A percentile compares a stretch with the other conserved stretches of the same genome.
phyloP scores from a whole-genome alignment of 306 rosid genomes.

The Bauhinia variegata region DNA sequence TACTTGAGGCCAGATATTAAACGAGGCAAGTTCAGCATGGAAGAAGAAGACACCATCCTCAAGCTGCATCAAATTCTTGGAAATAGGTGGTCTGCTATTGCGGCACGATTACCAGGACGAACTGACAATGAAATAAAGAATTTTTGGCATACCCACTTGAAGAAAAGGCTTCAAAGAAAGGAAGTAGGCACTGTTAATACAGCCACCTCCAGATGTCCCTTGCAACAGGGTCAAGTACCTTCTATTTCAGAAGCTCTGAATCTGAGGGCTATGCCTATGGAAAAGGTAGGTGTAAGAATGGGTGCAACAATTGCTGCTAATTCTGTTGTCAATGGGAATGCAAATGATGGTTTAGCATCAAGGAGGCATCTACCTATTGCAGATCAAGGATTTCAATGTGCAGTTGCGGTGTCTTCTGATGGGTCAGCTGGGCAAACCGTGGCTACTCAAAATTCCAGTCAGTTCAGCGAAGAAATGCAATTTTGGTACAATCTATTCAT shows the following conservation, averaged over 20 bases:
- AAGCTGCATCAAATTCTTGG: constrained; percentile 73
- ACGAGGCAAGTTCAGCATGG: constrained; percentile 81
- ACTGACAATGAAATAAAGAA: constrained; percentile 94
- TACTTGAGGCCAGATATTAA: constrained; percentile 87
- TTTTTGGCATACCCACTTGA: constrained; percentile 93
- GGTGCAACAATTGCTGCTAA: constrained; percentile 22
- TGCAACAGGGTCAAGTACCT: constrained; percentile 29
- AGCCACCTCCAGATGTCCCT: neutral
- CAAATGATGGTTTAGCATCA: constrained; percentile 27
- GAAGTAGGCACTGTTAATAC: constrained; percentile 14
- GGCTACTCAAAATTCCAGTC: constrained; percentile 26
- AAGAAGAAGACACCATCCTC: constrained; percentile 78
- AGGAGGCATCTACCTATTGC: constrained; percentile 7
- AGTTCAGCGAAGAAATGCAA: constrained; percentile 55
- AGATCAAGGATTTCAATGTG: constrained; percentile 1
- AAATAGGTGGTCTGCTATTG: constrained; percentile 98
- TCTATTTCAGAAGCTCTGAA: neutral
- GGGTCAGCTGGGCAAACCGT: constrained; percentile 32
- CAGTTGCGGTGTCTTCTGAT: constrained; percentile 27
- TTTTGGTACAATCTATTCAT: constrained; percentile 57
- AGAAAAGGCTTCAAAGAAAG: constrained; percentile 56
- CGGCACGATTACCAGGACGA: constrained; percentile 85
- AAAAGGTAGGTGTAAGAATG: neutral
- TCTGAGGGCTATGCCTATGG: neutral
- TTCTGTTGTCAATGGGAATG: neutral